Conservation (phyloP, 257 asterid genomes). For the Buddleja alternifolia region DNA sequence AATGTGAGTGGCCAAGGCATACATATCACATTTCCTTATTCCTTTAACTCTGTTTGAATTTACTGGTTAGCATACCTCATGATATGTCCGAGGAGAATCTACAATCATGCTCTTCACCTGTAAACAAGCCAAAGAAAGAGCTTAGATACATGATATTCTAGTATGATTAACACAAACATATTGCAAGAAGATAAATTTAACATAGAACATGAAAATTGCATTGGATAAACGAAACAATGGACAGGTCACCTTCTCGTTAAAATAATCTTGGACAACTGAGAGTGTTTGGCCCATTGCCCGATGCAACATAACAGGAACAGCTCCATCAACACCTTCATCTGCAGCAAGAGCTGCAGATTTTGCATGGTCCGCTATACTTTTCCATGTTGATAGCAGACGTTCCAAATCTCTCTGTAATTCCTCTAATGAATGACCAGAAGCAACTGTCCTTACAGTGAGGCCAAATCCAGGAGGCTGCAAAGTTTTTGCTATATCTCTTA, state of each 20-base stretch:
- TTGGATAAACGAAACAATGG: neutral
- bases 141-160: conserved; percentile 26
- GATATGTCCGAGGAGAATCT: conserved; percentile 94
- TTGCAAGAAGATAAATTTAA: conserved; percentile 13
- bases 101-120: conserved; percentile 92
- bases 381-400: conserved; percentile 84
- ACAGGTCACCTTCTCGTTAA: conserved; percentile 72
- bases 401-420: conserved; percentile 92
- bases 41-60: neutral
- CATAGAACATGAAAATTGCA: conserved; percentile 21
- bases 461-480: conserved; percentile 95
- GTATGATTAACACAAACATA: conserved; percentile 20
- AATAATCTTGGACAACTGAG: conserved; percentile 92
- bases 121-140: conserved; percentile 33
- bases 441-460: conserved; percentile 92
- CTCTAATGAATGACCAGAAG: conserved; percentile 80
- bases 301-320: conserved; percentile 88
- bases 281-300: conserved; percentile 96
- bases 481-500: conserved; percentile 82
- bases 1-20: neutral
- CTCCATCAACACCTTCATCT: conserved; percentile 94
- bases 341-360: conserved; percentile 97
- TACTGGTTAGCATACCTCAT: conserved; percentile 67
- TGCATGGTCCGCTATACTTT: conserved; percentile 81
- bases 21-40: conserved; percentile 5